Evolutionary conservation across 2,329 filamentous ascomycete genomes (phyloP).

Genomic region (Blastomyces parvus): DNA sequence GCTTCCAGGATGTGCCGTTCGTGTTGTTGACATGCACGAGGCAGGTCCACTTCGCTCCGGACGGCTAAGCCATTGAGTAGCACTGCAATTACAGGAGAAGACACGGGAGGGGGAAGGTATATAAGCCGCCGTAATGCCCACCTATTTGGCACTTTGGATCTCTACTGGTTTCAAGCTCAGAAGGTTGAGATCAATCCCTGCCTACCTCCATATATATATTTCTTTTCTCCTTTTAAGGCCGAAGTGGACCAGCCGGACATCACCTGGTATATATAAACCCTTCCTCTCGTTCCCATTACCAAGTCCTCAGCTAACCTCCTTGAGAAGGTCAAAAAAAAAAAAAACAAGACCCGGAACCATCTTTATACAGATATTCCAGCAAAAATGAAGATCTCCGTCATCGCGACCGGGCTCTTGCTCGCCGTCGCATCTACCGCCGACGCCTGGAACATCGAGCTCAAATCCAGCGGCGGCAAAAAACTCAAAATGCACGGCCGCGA

Average conservation of each 20-base stretch:
- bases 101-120: neutral
- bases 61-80: neutral
- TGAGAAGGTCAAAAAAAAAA: neutral
- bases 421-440: neutral
- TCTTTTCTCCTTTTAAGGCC: neutral
- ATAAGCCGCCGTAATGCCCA: neutral
- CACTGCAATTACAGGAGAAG: neutral
- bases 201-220: neutral
- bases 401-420: neutral
- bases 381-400: constrained; percentile 3
- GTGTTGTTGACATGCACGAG: neutral
- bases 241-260: neutral
- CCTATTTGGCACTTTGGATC: no score
- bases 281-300: neutral
- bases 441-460: neutral
- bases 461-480: neutral
- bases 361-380: neutral
- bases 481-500: constrained; percentile 2
- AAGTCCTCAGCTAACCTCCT: neutral
- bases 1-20: neutral
- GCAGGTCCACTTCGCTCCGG: neutral
- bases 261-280: neutral
- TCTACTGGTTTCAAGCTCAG: neutral
- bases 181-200: neutral
- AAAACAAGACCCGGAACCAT: neutral